Conservation (phyloP, 805 yeast species). For the Candida piceae region DNA sequence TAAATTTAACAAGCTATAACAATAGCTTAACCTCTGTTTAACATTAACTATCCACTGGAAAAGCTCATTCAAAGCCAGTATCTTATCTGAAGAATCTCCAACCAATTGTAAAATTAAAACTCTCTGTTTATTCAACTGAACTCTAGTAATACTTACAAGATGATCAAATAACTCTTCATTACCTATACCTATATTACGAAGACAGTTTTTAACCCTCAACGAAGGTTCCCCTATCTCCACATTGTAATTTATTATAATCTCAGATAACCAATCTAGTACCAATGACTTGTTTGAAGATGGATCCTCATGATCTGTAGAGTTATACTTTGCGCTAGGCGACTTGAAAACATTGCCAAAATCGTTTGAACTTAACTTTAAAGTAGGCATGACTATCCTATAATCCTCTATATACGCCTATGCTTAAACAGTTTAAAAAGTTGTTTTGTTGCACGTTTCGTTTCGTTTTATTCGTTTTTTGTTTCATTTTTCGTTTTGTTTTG, state of each 20-base stretch:
- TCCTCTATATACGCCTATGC: too few relatives aligned
- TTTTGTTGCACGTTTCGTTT: too few relatives aligned
- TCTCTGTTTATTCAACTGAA: constrained; percentile 13
- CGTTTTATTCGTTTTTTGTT: too few relatives aligned
- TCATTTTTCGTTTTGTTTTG: too few relatives aligned
- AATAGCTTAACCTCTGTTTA: constrained; percentile 9
- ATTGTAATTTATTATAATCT: constrained; percentile 9
- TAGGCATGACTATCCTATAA: neutral
- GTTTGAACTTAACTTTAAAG: constrained; percentile 8
- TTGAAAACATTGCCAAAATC: constrained; percentile 12
- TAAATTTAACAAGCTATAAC: constrained; percentile 8
- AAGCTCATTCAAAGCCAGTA: constrained; percentile 6
- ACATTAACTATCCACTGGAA: constrained; percentile 14
- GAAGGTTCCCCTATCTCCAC: constrained; percentile 15
- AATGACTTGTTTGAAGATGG: constrained; percentile 19
- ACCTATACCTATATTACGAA: constrained; percentile 14
- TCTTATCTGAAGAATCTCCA: neutral
- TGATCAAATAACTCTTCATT: constrained; percentile 14
- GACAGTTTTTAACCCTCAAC: constrained; percentile 17
- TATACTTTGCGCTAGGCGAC: constrained; percentile 4
- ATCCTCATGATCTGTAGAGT: constrained; percentile 15
- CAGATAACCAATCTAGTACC: constrained; percentile 24
- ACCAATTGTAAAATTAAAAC: constrained; percentile 1
- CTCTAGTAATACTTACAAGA: constrained; percentile 11
- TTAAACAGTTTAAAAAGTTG: too few relatives aligned